phyloP scores from a whole-genome alignment of 108 stramenopile genomes.

The Skeletonema potamos region DNA sequence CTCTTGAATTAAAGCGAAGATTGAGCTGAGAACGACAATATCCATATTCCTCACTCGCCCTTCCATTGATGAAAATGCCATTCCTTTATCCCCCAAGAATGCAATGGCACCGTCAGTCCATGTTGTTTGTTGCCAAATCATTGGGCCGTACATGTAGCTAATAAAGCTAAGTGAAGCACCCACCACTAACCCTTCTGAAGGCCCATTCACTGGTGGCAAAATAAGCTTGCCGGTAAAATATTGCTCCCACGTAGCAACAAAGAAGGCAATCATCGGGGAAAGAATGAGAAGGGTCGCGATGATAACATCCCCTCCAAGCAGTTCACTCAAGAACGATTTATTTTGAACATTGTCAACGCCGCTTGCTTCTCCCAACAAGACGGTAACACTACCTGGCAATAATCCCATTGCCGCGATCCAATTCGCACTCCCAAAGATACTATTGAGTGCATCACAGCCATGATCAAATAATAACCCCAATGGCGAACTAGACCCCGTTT shows the following conservation, averaged over 20 bases:
- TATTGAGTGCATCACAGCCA: constrained; percentile 94
- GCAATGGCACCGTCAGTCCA: constrained; percentile 39
- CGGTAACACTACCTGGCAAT: constrained; percentile 27
- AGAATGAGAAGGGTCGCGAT: constrained; percentile 37
- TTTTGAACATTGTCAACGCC: constrained; percentile 19
- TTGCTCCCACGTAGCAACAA: constrained; percentile 86
- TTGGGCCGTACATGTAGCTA: constrained; percentile 50
- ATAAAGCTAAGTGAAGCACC: constrained; percentile 64
- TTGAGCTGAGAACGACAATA: constrained; percentile 45
- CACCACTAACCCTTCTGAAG: constrained; percentile 74
- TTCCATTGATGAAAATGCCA: constrained; percentile 5
- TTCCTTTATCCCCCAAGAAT: background rate
- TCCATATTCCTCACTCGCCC: constrained; percentile 56
- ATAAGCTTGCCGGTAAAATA: constrained; percentile 80
- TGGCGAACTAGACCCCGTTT: constrained; percentile 83
- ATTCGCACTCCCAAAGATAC: constrained; percentile 77
- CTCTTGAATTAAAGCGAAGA: constrained; percentile 58
- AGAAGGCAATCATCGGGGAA: constrained; percentile 73
- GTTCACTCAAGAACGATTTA: constrained; percentile 8
- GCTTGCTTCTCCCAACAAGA: constrained; percentile 22
- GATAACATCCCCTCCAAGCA: constrained; percentile 41
- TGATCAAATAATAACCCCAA: constrained; percentile 97
- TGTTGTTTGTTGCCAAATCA: constrained; percentile 64
- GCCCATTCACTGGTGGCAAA: constrained; percentile 85
- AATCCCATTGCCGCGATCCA: constrained; percentile 73